phyloP scores from a whole-genome alignment of 2,329 filamentous ascomycete species.

The Aspergillus viridinutans region DNA sequence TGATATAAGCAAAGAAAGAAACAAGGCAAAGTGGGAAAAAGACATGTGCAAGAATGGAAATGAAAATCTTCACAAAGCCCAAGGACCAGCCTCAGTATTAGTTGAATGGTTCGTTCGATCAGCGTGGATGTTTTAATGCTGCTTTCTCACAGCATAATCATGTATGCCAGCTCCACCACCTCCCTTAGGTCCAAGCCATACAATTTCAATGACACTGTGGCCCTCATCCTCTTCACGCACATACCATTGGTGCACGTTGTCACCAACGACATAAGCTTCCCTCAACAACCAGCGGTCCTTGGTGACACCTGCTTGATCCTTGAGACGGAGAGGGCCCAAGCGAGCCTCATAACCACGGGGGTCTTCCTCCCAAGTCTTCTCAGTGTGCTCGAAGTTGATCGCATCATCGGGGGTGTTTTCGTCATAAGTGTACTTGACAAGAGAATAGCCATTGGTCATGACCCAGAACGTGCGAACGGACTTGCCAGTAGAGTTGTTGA shows the following conservation, averaged over 20 bases:
- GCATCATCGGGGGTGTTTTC: constrained; percentile 33
- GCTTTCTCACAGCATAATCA: constrained; percentile 25
- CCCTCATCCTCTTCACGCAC: constrained; percentile 37
- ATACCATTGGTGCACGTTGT: constrained; percentile 43
- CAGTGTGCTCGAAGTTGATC: constrained; percentile 41
- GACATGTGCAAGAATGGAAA: constrained; percentile 36
- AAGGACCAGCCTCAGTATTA: constrained; percentile 34
- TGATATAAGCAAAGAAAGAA: constrained; percentile 13
- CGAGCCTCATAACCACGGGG: constrained; percentile 38
- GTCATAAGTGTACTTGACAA: constrained; percentile 40
- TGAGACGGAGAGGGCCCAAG: constrained; percentile 38
- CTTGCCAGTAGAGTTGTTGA: constrained; percentile 33
- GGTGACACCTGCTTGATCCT: constrained; percentile 35
- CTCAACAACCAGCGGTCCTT: constrained; percentile 41
- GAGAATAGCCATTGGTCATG: constrained; percentile 42
- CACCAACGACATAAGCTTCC: constrained; percentile 37
- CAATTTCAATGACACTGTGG: constrained; percentile 42
- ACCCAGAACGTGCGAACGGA: constrained; percentile 40
- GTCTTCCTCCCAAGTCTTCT: constrained; percentile 44
- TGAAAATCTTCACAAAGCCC: constrained; percentile 22
- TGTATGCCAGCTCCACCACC: constrained; percentile 34
- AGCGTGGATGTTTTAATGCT: constrained; percentile 20
- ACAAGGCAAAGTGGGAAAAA: constrained; percentile 15
- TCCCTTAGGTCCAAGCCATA: constrained; percentile 40
- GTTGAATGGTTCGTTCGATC: constrained; percentile 13